Evolutionary conservation across 129 eudicot genomes (phyloP).

Genomic region (Flaveria robusta): DNA sequence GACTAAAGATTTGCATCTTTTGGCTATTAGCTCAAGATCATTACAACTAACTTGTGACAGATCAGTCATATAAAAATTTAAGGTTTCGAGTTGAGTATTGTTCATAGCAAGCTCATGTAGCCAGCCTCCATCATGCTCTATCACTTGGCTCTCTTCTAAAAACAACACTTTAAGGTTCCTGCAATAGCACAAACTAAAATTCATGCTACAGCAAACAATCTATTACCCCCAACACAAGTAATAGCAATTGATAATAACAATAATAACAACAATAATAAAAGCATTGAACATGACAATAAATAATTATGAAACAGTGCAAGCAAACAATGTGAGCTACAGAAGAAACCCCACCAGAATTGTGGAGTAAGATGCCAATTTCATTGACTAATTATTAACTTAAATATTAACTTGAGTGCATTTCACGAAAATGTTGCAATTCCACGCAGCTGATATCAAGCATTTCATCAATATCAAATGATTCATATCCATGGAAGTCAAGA

Average conservation of each 20-base stretch:
- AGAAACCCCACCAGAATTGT: no score
- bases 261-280: constrained; percentile 7
- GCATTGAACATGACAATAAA: constrained; percentile 11
- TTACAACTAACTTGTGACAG: constrained; percentile 40
- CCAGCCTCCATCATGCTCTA: constrained; percentile 68
- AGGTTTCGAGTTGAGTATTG: constrained; percentile 62
- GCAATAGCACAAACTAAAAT: constrained; percentile 15
- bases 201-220: background rate
- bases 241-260: constrained; percentile 16
- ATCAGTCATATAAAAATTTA: constrained; percentile 78
- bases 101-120: constrained; percentile 71
- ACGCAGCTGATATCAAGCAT: no score
- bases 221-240: background rate
- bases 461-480: background rate
- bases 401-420: no score
- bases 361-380: background rate
- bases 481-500: background rate
- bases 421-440: no score
- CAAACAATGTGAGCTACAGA: constrained; percentile 13
- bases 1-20: constrained; percentile 52
- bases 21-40: constrained; percentile 78
- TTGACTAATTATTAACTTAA: background rate
- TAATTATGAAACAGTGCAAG: constrained; percentile 7
- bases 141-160: constrained; percentile 68
- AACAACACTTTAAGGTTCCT: constrained; percentile 68